Evolutionary conservation across 331 rosid genomes (phyloP).

Genomic region (Malus hybrid): DNA sequence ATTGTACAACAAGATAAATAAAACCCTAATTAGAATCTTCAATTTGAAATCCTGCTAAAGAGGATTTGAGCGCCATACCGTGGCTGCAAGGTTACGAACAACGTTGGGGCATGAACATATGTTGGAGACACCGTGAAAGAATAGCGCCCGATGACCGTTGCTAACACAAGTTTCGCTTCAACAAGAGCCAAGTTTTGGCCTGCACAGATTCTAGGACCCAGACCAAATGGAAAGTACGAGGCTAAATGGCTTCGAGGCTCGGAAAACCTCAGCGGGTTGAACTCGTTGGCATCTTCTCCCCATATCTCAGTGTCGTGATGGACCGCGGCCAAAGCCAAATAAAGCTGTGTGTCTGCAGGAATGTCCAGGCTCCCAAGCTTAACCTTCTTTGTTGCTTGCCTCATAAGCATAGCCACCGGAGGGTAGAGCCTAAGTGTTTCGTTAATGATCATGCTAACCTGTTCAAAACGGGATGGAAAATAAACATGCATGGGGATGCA

Average conservation of each 20-base stretch:
- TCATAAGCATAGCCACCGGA: conserved; percentile 38
- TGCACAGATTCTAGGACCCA: conserved; percentile 54
- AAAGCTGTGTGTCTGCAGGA: conserved; percentile 58
- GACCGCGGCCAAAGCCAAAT: conserved; percentile 41
- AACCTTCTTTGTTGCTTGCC: conserved; percentile 36
- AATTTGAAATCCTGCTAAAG: conserved; percentile 20
- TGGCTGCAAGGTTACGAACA: conserved; percentile 53
- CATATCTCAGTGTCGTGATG: conserved; percentile 64
- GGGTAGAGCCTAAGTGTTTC: conserved; percentile 77
- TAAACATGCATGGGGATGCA: background rate
- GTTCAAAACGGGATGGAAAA: conserved; percentile 10
- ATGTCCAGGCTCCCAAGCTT: conserved; percentile 41
- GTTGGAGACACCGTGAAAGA: conserved; percentile 48
- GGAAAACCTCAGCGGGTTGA: conserved; percentile 59
- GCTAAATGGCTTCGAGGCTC: conserved; percentile 65
- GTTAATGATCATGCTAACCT: conserved; percentile 58
- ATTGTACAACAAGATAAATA: no score
- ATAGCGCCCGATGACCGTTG: conserved; percentile 38
- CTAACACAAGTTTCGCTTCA: conserved; percentile 55
- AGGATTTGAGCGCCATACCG: conserved; percentile 70
- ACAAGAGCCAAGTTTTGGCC: conserved; percentile 71
- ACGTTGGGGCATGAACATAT: conserved; percentile 54
- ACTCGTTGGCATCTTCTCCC: conserved; percentile 66
- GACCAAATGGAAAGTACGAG: conserved; percentile 53
- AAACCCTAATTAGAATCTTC: background rate